Base-by-base conservation (phyloP, 2,329 filamentous ascomycete genomes). In the Huntiella decipiens region DNA sequence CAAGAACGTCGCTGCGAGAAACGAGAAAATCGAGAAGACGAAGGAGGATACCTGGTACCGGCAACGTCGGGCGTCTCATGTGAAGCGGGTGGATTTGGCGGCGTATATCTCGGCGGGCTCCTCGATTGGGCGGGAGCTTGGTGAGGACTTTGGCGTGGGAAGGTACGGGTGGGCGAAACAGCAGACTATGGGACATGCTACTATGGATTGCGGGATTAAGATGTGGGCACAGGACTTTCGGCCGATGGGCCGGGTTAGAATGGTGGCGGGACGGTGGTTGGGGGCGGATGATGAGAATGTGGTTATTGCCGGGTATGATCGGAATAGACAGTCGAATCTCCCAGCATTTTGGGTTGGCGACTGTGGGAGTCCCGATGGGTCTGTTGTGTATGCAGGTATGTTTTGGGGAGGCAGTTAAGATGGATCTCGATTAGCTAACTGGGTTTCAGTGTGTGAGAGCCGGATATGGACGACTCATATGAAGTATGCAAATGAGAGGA, bases 41-140 rank as follows among this genome's bases (percentile, higher is more conserved):
- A 3, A 28, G 22, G 22, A 28, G 7, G 22, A 28, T 28, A 7
- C 22, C 7, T 10, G 22, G 22, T 7, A 28, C 3, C 22, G 22
- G 3, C 2, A 28, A 28, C 22, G 22, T 1, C 22, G 22, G 5
- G 22, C 22, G 22, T 7, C 22, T 10, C 22, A 28, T 28, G 22
- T 28, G 22, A 28, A 28, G 22, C 2, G 22, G 3, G 1, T 28
- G 1, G 22, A 28, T 28, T 10, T 28, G 22, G 22, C 22, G 4
- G 22, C 6, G 8, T 28, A 28, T 2, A 28, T 28, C 22, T 28
- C 22, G 7, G 22, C 22, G 0, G 43, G 43, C 13, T 38, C 42
- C 2, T 34, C 31, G n/a, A 38, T 49, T 4, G 43, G 33, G n/a
- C 48, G 44, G 3, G 48, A 50, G 42, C 46, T 44, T 17, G 48